Base-by-base conservation (phyloP, 768 basidiomycete genomes). In the Leccinum fibrillosum region DNA sequence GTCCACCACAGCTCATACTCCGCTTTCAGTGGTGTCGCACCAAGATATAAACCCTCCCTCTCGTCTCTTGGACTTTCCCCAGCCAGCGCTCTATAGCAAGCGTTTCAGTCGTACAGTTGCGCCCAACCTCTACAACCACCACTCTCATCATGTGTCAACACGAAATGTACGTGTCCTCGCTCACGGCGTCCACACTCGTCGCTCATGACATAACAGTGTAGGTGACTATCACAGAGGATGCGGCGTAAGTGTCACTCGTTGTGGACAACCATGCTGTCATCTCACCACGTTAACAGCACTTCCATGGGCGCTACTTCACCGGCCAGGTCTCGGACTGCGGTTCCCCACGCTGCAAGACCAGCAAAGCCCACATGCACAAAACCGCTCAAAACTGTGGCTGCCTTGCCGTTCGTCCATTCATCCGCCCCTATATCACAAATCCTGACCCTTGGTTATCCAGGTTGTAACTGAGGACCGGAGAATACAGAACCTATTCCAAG, bases 151-250 rank as follows among this genome's bases (percentile, higher is more conserved):
- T 75, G 74, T 75, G 74, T 56, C 71, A 69, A 52, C 75, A 75
- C 65, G 74, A 76, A 69, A 55, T 76, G 74, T 75, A 57, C 58
- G 75, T 51, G 0, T 28, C 6, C 39, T n/a, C 13, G 2, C 21
- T 28, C 34, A 10, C 21, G 9, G 2, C 13, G 30, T 15, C 49
- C 26, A n/a, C 2, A 19, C 30, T 8, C 52, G 3, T 55, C 8
- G 8, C 56, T 62, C 56, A 57, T 13, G 56, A 62, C 45, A 32
- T 47, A 35, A 55, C 64, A 75, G 74, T 9, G 70, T 76, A 26
- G 74, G 74, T 45, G 74, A 75, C 49, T 75, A 69, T 56, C 70
- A 75, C 58, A 70, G 72, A 61, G 75, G 74, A 23, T 75, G 74
- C 55, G 73, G 72, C 34, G 74, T 75, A 57, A 42, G 72, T 68